Evolutionary conservation across 352 stramenopile genomes (phyloP).

Genomic region (Pythium phragmitis): DNA sequence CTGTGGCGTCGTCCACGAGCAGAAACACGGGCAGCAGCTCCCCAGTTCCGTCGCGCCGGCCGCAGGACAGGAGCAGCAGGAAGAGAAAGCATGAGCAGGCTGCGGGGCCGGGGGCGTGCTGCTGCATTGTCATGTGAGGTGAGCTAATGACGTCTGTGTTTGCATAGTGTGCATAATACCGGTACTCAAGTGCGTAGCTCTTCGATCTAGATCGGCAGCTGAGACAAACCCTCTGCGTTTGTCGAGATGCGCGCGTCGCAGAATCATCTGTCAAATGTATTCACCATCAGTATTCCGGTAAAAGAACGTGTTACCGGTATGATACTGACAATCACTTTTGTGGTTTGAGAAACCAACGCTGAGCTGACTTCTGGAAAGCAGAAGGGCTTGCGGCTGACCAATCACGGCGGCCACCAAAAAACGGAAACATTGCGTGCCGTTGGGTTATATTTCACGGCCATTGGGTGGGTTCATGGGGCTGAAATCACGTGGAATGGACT

Average conservation of each 20-base stretch:
- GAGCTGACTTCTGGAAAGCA: constrained; percentile 17
- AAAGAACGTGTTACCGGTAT: background rate
- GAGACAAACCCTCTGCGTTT: background rate
- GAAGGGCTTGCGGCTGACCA: constrained; percentile 3
- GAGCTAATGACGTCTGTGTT: constrained; percentile 10
- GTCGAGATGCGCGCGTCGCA: constrained; percentile 18
- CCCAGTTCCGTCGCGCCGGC: constrained; percentile 13
- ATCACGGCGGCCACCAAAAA: background rate
- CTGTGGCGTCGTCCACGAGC: constrained; percentile 1
- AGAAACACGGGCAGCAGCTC: constrained; percentile 12
- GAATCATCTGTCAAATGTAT: constrained; percentile 24
- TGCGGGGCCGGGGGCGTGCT: constrained; percentile 32
- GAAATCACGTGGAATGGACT: background rate
- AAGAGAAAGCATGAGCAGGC: background rate
- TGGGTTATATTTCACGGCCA: constrained; percentile 7
- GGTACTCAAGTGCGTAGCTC: background rate
- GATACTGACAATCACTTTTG: constrained; percentile 12
- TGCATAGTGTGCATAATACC: background rate
- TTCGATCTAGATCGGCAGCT: background rate
- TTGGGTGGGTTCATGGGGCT: background rate
- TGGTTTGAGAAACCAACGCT: background rate
- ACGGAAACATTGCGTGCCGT: background rate
- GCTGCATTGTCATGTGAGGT: constrained; percentile 61
- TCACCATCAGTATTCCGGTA: constrained; percentile 1
- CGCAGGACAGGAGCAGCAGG: background rate